These are phyloP conservation scores for Coemansia sp. DNA, from an alignment of 192 early-diverging fungal genomes.

Conservation along the genomic window DNA sequence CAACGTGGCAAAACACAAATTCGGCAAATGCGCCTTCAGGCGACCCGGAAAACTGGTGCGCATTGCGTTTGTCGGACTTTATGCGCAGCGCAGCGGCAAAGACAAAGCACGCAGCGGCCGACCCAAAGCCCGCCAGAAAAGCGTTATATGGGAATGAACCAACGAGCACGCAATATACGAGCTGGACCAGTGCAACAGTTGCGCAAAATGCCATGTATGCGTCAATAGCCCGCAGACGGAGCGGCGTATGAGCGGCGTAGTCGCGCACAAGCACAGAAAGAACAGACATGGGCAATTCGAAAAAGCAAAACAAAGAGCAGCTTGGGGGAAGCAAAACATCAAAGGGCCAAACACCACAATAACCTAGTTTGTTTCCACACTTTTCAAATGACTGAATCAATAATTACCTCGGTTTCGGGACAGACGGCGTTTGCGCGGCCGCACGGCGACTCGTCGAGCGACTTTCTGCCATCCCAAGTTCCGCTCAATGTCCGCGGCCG, in stretches of 20 bases:
- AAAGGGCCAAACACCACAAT: background rate
- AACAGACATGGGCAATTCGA: slow-evolving; percentile 5
- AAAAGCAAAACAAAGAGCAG: background rate
- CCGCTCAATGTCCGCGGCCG: slow-evolving; percentile 48
- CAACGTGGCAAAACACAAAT: slow-evolving; percentile 80
- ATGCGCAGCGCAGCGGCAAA: slow-evolving; percentile 89
- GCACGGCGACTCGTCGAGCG: slow-evolving; percentile 40
- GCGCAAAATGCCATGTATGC: slow-evolving; percentile 89
- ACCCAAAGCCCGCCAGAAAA: slow-evolving; percentile 93
- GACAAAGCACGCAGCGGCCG: slow-evolving; percentile 88
- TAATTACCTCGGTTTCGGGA: slow-evolving; percentile 45
- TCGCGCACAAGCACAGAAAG: slow-evolving; percentile 20
- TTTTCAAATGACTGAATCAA: slow-evolving; percentile 35
- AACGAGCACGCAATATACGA: slow-evolving; percentile 79
- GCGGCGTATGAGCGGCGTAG: slow-evolving; percentile 70
- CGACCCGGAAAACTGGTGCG: slow-evolving; percentile 62
- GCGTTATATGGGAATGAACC: slow-evolving; percentile 98
- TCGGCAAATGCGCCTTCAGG: slow-evolving; percentile 93
- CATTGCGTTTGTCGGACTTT: slow-evolving; percentile 84
- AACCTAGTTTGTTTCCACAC: background rate
- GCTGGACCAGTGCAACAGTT: slow-evolving; percentile 87
- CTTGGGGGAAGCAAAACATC: no score
- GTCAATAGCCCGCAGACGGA: slow-evolving; percentile 87
- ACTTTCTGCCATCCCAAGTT: slow-evolving; percentile 40
- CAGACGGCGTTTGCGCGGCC: slow-evolving; percentile 57